phyloP scores from a whole-genome alignment of 805 yeast species.

The Candida insectorum region DNA sequence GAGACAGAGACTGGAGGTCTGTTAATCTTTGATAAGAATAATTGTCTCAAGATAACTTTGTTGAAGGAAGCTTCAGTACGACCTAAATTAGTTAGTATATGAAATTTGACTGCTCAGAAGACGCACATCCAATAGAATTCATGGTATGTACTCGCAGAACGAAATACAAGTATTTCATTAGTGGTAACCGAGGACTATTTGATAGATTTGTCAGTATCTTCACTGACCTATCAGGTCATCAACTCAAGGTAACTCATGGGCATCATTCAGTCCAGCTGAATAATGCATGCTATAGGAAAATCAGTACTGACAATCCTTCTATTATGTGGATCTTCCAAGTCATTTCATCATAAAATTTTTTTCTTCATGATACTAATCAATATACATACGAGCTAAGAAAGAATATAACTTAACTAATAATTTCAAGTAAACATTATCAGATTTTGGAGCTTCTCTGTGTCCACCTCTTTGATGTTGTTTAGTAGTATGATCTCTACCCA shows the following conservation, averaged over 20 bases:
- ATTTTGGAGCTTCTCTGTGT: slow-evolving; percentile 99
- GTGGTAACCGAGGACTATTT: slow-evolving; percentile 4
- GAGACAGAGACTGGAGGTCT: slow-evolving; percentile 99
- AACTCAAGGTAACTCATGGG: slow-evolving; percentile 8
- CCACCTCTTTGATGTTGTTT: slow-evolving; percentile 95
- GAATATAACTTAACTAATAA: slow-evolving; percentile 97
- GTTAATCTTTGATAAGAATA: slow-evolving; percentile 98
- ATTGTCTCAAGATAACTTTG: slow-evolving; percentile 91
- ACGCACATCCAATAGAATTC: slow-evolving; percentile 22
- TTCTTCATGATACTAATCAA: background rate
- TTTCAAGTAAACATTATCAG: slow-evolving; percentile 98
- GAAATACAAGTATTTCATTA: slow-evolving; percentile 1
- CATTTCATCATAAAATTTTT: too few species aligned
- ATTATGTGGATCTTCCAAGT: too few species aligned
- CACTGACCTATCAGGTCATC: slow-evolving; percentile 7
- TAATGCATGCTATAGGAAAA: too few species aligned
- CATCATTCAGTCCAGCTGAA: too few species aligned
- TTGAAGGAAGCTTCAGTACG: slow-evolving; percentile 99
- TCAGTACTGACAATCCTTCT: too few species aligned
- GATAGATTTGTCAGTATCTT: slow-evolving; percentile 10
- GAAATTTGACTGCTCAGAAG: slow-evolving; percentile 42
- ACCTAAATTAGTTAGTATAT: slow-evolving; percentile 50
- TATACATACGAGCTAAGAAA: slow-evolving; percentile 96
- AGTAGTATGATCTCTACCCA: slow-evolving; percentile 97
- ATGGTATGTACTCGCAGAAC: slow-evolving; percentile 36